phyloP scores from a whole-genome alignment of 257 asterid genomes.

The Gynochthodes officinalis region DNA sequence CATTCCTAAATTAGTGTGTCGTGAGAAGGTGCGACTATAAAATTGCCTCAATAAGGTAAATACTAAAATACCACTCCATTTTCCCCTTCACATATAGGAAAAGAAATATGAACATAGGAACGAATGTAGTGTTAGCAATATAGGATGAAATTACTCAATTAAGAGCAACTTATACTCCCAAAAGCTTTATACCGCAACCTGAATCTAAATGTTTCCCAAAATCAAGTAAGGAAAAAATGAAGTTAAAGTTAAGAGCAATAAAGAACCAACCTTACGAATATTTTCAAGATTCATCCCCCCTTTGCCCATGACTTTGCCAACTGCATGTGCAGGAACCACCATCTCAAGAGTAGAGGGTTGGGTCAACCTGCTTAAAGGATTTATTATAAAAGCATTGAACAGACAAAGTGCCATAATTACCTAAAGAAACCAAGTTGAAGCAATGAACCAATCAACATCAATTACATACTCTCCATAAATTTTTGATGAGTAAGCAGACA shows the following conservation, averaged over 20 bases:
- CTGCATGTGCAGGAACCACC: conserved; percentile 81
- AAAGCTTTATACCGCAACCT: not conserved
- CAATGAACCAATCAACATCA: conserved; percentile 14
- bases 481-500: conserved; percentile 60
- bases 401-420: not conserved
- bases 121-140: not conserved
- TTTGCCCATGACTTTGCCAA: conserved; percentile 83
- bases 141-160: too few relatives aligned
- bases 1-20: not conserved
- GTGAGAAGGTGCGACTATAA: not conserved
- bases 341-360: conserved; percentile 77
- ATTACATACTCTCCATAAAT: conserved; percentile 60
- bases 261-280: conserved; percentile 68
- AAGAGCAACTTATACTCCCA: not conserved
- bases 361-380: conserved; percentile 54
- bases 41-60: not conserved
- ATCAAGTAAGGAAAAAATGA: not conserved
- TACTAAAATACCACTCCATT: not conserved
- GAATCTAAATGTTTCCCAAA: not conserved
- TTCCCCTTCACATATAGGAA: not conserved
- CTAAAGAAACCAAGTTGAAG: not conserved
- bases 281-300: conserved; percentile 90
- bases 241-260: not conserved
- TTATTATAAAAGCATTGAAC: not conserved
- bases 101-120: not conserved